Evolutionary conservation across 805 yeast genomes (phyloP), one percentile per base, ranked within the genome.

Genomic region (Starmera pachycereana): DNA sequence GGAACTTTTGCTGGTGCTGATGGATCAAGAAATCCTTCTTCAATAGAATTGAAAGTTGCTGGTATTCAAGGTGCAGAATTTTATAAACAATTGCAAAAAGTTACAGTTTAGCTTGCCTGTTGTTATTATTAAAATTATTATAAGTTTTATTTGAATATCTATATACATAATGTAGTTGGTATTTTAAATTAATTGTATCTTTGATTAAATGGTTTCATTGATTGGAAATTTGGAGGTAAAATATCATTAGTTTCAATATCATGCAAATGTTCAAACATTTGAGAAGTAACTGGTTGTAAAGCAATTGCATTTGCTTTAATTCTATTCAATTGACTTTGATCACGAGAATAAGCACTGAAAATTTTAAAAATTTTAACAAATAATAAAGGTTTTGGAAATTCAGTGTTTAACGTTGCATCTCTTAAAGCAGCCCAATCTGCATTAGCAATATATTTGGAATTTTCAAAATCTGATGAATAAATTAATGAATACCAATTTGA

Each of bases 381-480:
- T 2, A 54, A 37, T 38, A 22, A 8, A 13, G 10, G 4, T 47
- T 43, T n/a, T 42, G 41, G 29, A 38, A 45, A 14, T 35, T 35
- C 1, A 9, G 53, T 43, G 8, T 48, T 52, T 33, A 51, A 41
- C 4, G 92, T 83, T 16, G 90, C 85, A 57, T 80, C 88, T 63
- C 89, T 75, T 42, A 84, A 59, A 3, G 90, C 82, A 32, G 85
- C 81, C 90, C 90, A 83, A 61, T 82, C 90, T 10, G 92, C 90
- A 56, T 76, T 78, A 7, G 90, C 88, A 49, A 83, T 78, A 54
- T 78, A 81, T 32, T 59, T 62, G 60, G 72, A 74, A 10, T 77
- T 76, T 38, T 66, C 69, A 36, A 59, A 60, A 29, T 70, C 72
- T 43, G 79, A 77, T 46, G 74, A 69, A 32, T 46, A 37, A 33